Conservation (phyloP, 2,329 filamentous ascomycete genomes). For the Penicillium concentricum region DNA sequence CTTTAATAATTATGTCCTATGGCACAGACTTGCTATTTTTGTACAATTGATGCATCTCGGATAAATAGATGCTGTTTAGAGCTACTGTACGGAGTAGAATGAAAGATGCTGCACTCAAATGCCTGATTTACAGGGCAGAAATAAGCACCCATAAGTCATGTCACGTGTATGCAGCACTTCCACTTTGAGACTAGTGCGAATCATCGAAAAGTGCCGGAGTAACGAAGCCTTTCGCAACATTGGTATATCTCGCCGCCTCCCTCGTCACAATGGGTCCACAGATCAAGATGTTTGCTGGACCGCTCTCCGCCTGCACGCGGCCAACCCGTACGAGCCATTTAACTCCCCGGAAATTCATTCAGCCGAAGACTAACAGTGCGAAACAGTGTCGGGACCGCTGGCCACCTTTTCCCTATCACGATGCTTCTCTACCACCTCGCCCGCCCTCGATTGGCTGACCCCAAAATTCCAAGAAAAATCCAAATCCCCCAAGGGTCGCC, state of each 20-base stretch:
- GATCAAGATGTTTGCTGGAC: slow-evolving; percentile 37
- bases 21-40: background rate
- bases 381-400: slow-evolving; percentile 29
- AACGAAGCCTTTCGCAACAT: slow-evolving; percentile 11
- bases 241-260: slow-evolving; percentile 7
- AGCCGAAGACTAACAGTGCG: slow-evolving; percentile 20
- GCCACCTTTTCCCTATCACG: slow-evolving; percentile 49
- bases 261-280: slow-evolving; percentile 34
- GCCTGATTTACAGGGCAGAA: background rate
- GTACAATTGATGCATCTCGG: too few species aligned
- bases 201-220: slow-evolving; percentile 23
- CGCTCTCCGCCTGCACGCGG: slow-evolving; percentile 35
- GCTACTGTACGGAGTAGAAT: background rate
- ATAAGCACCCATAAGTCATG: accelerated
- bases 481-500: slow-evolving; percentile 85
- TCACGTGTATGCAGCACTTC: background rate
- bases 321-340: slow-evolving; percentile 32
- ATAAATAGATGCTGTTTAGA: background rate
- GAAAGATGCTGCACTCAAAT: background rate
- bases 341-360: slow-evolving; percentile 9
- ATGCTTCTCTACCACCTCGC: slow-evolving; percentile 70
- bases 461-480: slow-evolving; percentile 77
- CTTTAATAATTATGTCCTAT: background rate
- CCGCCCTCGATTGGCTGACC: slow-evolving; percentile 71
- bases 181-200: slow-evolving; percentile 14